A percentile compares a stretch with the other conserved stretches of the same genome.
phyloP scores from a whole-genome alignment of 352 stramenopile species.

The Pythium monospermum region DNA sequence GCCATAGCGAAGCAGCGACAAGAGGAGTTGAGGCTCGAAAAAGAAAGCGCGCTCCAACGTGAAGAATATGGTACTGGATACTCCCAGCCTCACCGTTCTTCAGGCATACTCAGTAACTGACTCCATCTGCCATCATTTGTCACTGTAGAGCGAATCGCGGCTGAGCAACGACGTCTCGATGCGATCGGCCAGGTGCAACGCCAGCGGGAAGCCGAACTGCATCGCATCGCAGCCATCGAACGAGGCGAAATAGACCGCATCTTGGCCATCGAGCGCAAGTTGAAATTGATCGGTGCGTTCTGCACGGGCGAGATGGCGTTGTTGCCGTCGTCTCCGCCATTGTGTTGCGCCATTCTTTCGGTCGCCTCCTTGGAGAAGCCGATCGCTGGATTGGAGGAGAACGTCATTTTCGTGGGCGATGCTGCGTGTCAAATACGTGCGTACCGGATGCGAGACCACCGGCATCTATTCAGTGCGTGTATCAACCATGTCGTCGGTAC shows the following conservation, averaged over 20 bases:
- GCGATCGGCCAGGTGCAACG: constrained; percentile 26
- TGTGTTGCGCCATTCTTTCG: constrained; percentile 19
- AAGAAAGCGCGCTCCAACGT: constrained; percentile 40
- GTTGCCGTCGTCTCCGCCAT: constrained; percentile 7
- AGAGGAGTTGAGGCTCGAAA: constrained; percentile 33
- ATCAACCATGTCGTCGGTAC: too few species aligned
- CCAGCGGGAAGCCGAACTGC: constrained; percentile 26
- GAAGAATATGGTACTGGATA: constrained; percentile 50
- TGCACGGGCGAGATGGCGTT: constrained; percentile 35
- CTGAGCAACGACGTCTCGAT: constrained; percentile 28
- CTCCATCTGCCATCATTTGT: neutral
- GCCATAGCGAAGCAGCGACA: constrained; percentile 42
- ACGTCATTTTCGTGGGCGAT: constrained; percentile 40
- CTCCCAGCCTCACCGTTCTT: too few species aligned
- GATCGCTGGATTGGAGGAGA: constrained; percentile 19
- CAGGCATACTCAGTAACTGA: too few species aligned
- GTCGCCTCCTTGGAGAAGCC: constrained; percentile 9
- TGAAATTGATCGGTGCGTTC: constrained; percentile 46
- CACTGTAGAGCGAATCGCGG: constrained; percentile 30
- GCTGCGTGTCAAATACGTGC: constrained; percentile 21
- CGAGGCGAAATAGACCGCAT: constrained; percentile 27
- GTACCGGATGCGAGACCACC: constrained; percentile 24
- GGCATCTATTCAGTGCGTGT: constrained; percentile 25
- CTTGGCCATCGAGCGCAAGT: constrained; percentile 33
- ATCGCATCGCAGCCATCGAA: constrained; percentile 42